Base-by-base conservation (phyloP, 2,329 filamentous ascomycete genomes). In the Monascus ruber region DNA sequence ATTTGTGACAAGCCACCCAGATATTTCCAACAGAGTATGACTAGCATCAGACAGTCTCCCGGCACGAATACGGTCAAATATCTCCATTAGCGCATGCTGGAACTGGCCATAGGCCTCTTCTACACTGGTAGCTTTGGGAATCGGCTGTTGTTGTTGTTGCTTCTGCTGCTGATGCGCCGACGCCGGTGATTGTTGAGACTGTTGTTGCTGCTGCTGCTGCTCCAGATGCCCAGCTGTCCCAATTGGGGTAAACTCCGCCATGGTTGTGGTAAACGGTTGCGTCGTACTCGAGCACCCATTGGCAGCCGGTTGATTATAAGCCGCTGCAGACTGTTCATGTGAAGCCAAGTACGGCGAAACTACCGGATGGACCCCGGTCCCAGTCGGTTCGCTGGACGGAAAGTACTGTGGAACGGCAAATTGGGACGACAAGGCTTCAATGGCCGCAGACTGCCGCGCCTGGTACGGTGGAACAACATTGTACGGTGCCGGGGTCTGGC, bases 341-440 rank as follows among this genome's bases (percentile, higher is more conserved):
- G 79, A 64, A 72, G 81, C 71, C 74, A 88, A 60, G 58, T 70
- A 85, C 69, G 65, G 73, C 59, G 62, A 74, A 60, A 54, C 77
- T 59, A 65, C 70, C 60, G 63, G 68, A 48, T 74, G 65, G 27
- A 81, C 67, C 50, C 73, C 72, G 42, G 79, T 70, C 56, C 72
- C 79, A 51, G 76, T 70, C 56, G 79, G 71, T 57, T 83, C 81
- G 63, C 70, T 72, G 51, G 74, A 66, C 51, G 68, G 58, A 64
- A 86, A 88, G 70, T 91, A 94, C 56, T 82, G 81, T 67, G 81
- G 72, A 57, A 81, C 73, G 44, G 76, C 73, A 62, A 86, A 77
- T 58, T 73, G 73, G 56, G 66, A 78, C 58, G 79, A 69, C 61
- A 88, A 72, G 66, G 86, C 83, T 60, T 86, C 83, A 66, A 91